These are phyloP conservation scores for Teratosphaeria nubilosa DNA, from an alignment of 2,329 filamentous ascomycete species.

Conservation along the genomic window DNA sequence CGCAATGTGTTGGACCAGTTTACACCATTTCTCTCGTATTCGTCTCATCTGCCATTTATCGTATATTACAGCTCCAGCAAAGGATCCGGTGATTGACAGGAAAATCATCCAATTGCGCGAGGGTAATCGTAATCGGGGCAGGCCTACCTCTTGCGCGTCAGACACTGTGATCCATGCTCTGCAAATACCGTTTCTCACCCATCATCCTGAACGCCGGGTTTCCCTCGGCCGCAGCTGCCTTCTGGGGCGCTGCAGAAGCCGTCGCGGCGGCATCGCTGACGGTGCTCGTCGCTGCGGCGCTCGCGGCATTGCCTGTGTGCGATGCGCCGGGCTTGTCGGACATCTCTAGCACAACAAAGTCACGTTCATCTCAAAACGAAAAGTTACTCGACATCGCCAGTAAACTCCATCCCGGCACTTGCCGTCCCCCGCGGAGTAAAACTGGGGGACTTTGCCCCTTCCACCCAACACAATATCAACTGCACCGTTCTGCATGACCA, in stretches of 20 bases:
- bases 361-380: neutral
- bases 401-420: neutral
- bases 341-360: conserved; percentile 2
- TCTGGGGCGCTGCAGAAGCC: conserved; percentile 22
- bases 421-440: neutral
- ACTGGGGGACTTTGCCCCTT: neutral
- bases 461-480: no score
- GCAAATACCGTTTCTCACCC: conserved; percentile 29
- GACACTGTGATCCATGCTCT: neutral
- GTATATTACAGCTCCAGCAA: conserved; percentile 75
- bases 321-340: conserved; percentile 12
- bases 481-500: no score
- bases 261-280: conserved; percentile 6
- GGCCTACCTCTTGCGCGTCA: conserved; percentile 40
- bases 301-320: conserved; percentile 10
- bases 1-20: conserved; percentile 73
- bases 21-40: conserved; percentile 76
- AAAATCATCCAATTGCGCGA: conserved; percentile 99
- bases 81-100: conserved; percentile 64
- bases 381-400: neutral
- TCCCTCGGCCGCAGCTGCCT: conserved; percentile 34
- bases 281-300: conserved; percentile 4
- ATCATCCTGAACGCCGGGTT: conserved; percentile 71
- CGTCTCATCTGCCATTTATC: conserved; percentile 84
- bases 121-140: conserved; percentile 78